Evolutionary conservation across 768 basidiomycete species (phyloP).

Genomic region (Guyanaporus albipodus): DNA sequence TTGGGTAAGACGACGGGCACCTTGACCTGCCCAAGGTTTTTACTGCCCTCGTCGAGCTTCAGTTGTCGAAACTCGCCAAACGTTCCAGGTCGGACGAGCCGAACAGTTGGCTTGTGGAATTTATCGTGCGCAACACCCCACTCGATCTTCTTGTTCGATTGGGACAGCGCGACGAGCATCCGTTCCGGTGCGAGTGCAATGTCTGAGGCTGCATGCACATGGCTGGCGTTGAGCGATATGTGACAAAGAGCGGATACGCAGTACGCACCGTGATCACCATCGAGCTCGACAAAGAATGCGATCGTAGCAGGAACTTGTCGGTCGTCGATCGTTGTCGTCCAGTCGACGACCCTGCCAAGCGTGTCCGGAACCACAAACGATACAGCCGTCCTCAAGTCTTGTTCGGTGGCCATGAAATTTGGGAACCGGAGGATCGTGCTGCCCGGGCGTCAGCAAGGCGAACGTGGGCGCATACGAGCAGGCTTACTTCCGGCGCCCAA

Average conservation of each 20-base stretch:
- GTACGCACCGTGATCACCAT: not conserved
- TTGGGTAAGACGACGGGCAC: slow-evolving; percentile 6
- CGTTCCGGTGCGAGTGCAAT: not conserved
- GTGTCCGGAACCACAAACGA: not conserved
- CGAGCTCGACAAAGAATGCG: slow-evolving; percentile 14
- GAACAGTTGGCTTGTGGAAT: slow-evolving; percentile 15
- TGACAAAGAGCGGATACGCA: too few relatives aligned
- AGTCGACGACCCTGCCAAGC: slow-evolving; percentile 2
- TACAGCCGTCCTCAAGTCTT: slow-evolving; percentile 4
- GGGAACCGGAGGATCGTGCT: slow-evolving; percentile 2
- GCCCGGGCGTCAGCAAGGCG: too few relatives aligned
- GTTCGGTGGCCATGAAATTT: slow-evolving; percentile 7
- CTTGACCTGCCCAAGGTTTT: slow-evolving; percentile 5
- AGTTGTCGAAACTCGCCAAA: slow-evolving; percentile 17
- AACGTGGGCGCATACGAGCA: too few relatives aligned
- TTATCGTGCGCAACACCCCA: not conserved
- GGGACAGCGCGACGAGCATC: slow-evolving; percentile 5
- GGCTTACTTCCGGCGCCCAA: too few relatives aligned
- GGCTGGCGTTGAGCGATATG: too few relatives aligned
- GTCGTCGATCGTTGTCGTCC: slow-evolving; percentile 7
- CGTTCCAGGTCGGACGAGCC: slow-evolving; percentile 17
- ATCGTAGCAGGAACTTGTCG: slow-evolving; percentile 1
- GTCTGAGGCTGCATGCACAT: not conserved
- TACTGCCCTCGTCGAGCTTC: slow-evolving; percentile 7
- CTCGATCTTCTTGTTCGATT: not conserved